phyloP scores from a whole-genome alignment of 305 asterid genomes.

The Petunia hybrid region DNA sequence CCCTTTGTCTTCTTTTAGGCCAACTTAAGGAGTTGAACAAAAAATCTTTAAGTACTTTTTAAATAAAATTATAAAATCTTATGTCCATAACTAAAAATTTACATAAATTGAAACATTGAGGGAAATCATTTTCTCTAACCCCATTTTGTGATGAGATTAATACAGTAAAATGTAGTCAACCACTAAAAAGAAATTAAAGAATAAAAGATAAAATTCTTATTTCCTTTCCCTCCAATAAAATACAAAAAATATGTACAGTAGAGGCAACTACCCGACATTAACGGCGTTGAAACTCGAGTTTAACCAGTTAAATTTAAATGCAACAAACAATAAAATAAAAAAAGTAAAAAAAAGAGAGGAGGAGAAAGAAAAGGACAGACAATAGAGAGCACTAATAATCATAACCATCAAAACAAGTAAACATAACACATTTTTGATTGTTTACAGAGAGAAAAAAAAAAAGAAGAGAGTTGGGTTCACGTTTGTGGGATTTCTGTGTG shows the following conservation, averaged over 20 bases:
- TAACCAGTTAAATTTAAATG: slow-evolving; percentile 42
- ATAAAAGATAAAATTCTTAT: not conserved
- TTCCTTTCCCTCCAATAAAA: slow-evolving; percentile 31
- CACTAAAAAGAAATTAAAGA: not conserved
- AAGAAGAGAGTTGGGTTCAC: slow-evolving; percentile 48
- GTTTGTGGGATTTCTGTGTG: slow-evolving; percentile 47
- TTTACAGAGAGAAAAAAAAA: slow-evolving; percentile 37
- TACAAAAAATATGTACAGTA: not conserved
- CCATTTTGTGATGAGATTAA: not conserved
- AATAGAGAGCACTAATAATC: slow-evolving; percentile 22
- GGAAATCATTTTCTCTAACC: not conserved
- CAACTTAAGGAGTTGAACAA: no score
- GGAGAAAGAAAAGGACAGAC: slow-evolving; percentile 36
- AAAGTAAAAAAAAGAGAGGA: slow-evolving; percentile 18
- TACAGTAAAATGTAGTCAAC: not conserved
- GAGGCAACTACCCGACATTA: slow-evolving; percentile 55
- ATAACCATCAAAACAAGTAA: slow-evolving; percentile 32
- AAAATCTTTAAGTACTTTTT: no score
- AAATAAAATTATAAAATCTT: no score
- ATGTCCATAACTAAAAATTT: no score
- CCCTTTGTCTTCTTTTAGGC: no score
- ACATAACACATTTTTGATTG: slow-evolving; percentile 40
- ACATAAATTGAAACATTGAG: no score
- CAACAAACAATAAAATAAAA: not conserved
- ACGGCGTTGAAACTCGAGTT: slow-evolving; percentile 65